Evolutionary conservation across 164 flowering plant species (phyloP).

Genomic region (Kalanchoe fedtschenkoi): DNA sequence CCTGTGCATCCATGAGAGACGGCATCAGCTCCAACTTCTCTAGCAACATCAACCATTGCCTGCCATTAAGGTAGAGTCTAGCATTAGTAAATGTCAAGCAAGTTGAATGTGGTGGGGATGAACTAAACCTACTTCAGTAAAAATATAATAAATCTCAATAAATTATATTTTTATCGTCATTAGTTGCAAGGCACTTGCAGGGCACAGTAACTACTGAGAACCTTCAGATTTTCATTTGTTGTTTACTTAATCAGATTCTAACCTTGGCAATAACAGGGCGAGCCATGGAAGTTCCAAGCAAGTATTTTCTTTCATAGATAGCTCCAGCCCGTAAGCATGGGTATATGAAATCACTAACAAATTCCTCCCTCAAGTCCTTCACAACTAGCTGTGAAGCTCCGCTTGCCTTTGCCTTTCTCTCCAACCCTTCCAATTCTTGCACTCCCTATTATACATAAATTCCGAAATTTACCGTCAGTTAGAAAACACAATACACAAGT

Average conservation of each 20-base stretch:
- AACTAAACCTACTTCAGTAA: not conserved
- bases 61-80: constrained; percentile 14
- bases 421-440: constrained; percentile 78
- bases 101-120: not conserved
- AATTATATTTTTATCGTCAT: not conserved
- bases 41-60: constrained; percentile 52
- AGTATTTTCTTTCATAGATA: constrained; percentile 83
- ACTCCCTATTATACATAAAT: constrained; percentile 39
- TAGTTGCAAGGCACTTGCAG: not conserved
- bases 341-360: constrained; percentile 70
- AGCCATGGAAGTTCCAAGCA: constrained; percentile 98
- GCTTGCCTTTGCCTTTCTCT: constrained; percentile 91
- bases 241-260: not conserved
- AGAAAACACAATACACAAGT: not conserved
- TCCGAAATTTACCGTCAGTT: not conserved
- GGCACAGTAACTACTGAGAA: too few relatives aligned
- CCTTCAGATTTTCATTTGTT: not conserved
- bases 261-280: constrained; percentile 97
- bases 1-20: constrained; percentile 98
- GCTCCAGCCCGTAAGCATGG: constrained; percentile 99
- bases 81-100: not conserved
- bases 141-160: not conserved
- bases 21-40: constrained; percentile 96
- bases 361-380: constrained; percentile 87
- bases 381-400: constrained; percentile 91